phyloP scores from a whole-genome alignment of 176 grass and related monocot genomes.

The Phoenix dactylifera region DNA sequence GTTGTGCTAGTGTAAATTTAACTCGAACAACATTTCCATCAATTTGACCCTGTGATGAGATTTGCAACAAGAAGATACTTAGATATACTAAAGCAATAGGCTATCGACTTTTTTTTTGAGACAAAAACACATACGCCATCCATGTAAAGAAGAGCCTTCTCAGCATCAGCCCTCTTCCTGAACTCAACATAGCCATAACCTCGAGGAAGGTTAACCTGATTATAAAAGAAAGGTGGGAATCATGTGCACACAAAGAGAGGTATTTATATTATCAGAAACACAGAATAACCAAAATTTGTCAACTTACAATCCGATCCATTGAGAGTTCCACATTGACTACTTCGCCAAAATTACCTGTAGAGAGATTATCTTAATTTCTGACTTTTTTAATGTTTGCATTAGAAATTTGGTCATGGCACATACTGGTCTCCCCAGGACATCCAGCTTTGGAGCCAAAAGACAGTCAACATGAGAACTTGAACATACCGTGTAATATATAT shows the following conservation, averaged over 20 bases:
- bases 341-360: slow-evolving; percentile 78
- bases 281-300: slow-evolving; percentile 3
- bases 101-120: too few species aligned
- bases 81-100: too few species aligned
- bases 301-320: slow-evolving; percentile 84
- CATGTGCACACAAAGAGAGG: too few species aligned
- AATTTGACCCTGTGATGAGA: slow-evolving; percentile 70
- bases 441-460: too few species aligned
- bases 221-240: neutral
- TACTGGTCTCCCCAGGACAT: too few species aligned
- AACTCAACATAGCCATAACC: slow-evolving; percentile 98
- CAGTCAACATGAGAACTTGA: too few species aligned
- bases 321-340: slow-evolving; percentile 87
- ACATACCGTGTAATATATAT: too few species aligned
- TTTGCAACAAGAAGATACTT: neutral
- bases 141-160: slow-evolving; percentile 99
- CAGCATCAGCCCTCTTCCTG: slow-evolving; percentile 89
- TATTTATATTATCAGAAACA: too few species aligned
- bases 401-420: too few species aligned
- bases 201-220: slow-evolving; percentile 98
- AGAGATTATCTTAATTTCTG: slow-evolving; percentile 2
- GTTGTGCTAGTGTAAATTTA: slow-evolving; percentile 72
- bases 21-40: slow-evolving; percentile 92
- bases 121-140: slow-evolving; percentile 64
- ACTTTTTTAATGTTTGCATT: too few species aligned